Conservation (phyloP, 2,329 filamentous ascomycete genomes). For the Macrophomina phaseolina region DNA sequence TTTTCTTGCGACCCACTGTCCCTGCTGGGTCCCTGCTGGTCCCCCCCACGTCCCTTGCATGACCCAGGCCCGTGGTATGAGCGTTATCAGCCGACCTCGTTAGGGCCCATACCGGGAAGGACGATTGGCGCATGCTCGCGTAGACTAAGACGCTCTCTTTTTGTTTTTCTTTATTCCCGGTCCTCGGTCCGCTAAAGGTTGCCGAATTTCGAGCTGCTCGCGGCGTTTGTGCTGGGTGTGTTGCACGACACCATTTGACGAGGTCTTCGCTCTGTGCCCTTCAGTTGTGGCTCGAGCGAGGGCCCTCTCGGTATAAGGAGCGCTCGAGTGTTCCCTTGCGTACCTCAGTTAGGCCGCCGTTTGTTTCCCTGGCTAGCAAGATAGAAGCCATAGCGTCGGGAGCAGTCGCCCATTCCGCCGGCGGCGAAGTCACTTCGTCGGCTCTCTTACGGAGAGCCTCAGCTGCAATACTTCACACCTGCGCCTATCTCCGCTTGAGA, state of each 20-base stretch:
- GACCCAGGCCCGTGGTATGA: background rate
- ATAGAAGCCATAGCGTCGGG: no score
- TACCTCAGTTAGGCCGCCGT: no score
- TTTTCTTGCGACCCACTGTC: no score
- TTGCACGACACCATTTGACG: background rate
- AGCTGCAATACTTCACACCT: no score
- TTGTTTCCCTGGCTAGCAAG: no score
- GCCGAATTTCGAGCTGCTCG: background rate
- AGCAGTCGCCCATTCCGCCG: no score
- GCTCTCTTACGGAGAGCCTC: no score
- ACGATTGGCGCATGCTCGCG: background rate
- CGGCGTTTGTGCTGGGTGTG: background rate
- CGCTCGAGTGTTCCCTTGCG: no score
- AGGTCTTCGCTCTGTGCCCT: background rate
- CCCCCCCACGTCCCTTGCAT: background rate
- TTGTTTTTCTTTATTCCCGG: background rate
- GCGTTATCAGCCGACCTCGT: background rate
- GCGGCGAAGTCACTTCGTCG: no score
- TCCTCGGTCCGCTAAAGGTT: background rate
- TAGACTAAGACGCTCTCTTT: background rate
- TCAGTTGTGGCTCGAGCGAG: no score
- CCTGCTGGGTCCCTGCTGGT: background rate
- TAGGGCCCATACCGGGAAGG: background rate
- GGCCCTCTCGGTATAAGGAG: no score
- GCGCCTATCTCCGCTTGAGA: background rate